Percentiles rank a stretch among this genome's conserved stretches.
These are phyloP conservation scores for Chlamydomonas schloesseri DNA, from an alignment of 139 green algal species.

Conservation along the genomic window DNA sequence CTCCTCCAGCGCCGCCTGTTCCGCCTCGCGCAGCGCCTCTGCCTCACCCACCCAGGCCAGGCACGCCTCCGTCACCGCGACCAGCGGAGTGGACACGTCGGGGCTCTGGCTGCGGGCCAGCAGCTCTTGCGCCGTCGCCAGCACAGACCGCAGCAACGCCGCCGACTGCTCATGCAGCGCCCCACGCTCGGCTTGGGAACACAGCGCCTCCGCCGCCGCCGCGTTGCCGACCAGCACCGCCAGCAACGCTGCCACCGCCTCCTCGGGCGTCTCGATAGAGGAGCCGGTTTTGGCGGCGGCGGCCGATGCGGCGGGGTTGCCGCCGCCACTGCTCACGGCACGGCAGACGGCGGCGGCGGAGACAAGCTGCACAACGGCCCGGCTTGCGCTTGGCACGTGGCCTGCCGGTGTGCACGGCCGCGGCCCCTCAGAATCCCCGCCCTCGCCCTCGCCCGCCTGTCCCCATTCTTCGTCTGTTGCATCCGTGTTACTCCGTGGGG, in stretches of 20 bases:
- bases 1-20: not conserved
- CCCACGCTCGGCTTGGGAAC: not conserved
- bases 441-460: not conserved
- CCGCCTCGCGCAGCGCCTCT: not conserved
- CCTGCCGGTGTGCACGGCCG: constrained; percentile 24
- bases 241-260: constrained; percentile 1
- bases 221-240: constrained; percentile 2
- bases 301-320: not conserved
- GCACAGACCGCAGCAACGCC: not conserved
- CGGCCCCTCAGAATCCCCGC: not conserved
- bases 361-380: constrained; percentile 6
- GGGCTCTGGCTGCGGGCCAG: constrained; percentile 22
- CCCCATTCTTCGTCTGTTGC: too few relatives aligned
- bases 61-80: constrained; percentile 16
- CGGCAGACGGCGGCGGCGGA: constrained; percentile 21
- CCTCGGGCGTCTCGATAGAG: not conserved
- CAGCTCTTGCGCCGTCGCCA: constrained; percentile 12
- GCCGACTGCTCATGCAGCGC: not conserved
- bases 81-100: constrained; percentile 31
- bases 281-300: not conserved
- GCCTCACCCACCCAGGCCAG: constrained; percentile 1
- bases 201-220: not conserved
- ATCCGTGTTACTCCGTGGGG: too few relatives aligned
- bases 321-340: not conserved
- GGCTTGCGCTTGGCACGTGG: constrained; percentile 12